Base-by-base conservation (phyloP, 352 stramenopile genomes). In the Thalassiosira exigua region DNA sequence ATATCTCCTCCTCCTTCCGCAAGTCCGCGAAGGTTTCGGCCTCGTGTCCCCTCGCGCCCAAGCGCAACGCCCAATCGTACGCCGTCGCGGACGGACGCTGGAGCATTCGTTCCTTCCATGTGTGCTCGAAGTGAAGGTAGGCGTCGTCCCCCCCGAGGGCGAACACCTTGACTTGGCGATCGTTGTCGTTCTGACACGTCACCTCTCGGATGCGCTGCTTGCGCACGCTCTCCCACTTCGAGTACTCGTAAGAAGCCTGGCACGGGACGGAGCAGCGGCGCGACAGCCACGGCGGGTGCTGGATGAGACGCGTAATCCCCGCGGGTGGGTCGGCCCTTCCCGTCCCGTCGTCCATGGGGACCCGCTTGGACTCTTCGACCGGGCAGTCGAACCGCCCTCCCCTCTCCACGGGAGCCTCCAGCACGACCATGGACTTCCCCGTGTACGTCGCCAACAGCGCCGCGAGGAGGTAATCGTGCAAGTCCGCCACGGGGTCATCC, bases 391-490 rank as follows among this genome's bases (percentile, higher is more conserved):
- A 81, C 65, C 74, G 72, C 32, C 50, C 68, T 4, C 56, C 56
- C 19, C 41, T 53, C 27, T 69, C 53, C 19, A 57, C 51, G 11
- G 72, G 62, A 21, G 72, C 41, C 14, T 81, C 72, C 0, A 75
- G 21, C 3, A 81, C 7, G 1, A 81, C 46, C 72, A 81, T 59
- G 3, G 72, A 39, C 36, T 66, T n/a, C n/a, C 24, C 19, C 24
- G 74, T 41, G 60, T 81, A 7, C 54, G 54, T 21, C 73, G 42
- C 22, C 24, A 69, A n/a, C 69, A 70, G 62, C 11, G 54, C 61
- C 19, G 70, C 70, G 21, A 75, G 24, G 14, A 81, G 51, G 32
- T 81, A 81, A 48, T 17, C 58, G n/a, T 81, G 73, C n/a, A 81
- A 24, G 54, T 81, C 61, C 17, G 62, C 56, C 29, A 33, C 72